Conservation (phyloP, 176 grass and related monocot species). For the Zoysia japonica region DNA sequence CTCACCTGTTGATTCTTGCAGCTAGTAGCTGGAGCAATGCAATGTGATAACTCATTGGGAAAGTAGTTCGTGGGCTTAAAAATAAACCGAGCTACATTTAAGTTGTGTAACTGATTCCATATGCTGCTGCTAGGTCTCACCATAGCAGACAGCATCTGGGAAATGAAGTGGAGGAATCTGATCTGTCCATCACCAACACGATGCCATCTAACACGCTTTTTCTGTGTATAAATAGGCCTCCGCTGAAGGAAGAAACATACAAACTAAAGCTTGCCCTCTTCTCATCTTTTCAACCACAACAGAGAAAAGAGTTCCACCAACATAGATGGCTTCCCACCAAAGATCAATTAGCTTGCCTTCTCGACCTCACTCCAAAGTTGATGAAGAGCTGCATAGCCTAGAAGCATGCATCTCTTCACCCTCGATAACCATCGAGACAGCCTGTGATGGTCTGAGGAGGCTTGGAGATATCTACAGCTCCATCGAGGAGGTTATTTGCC, state of each 20-base stretch:
- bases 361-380: constrained; percentile 38
- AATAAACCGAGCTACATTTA: not conserved
- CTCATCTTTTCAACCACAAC: constrained; percentile 23
- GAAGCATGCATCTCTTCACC: constrained; percentile 37
- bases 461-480: constrained; percentile 44
- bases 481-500: constrained; percentile 47
- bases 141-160: constrained; percentile 27
- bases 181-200: constrained; percentile 5
- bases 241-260: constrained; percentile 22
- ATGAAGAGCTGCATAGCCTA: constrained; percentile 50
- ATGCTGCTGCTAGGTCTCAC: constrained; percentile 27
- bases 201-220: constrained; percentile 16
- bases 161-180: constrained; percentile 11
- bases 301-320: constrained; percentile 24
- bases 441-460: constrained; percentile 44
- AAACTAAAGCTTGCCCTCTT: constrained; percentile 23
- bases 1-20: constrained; percentile 40
- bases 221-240: constrained; percentile 48
- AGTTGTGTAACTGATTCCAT: constrained; percentile 24
- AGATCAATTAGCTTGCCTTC: constrained; percentile 55
- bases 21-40: constrained; percentile 35
- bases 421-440: constrained; percentile 23
- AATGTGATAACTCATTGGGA: constrained; percentile 22
- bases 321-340: constrained; percentile 47
- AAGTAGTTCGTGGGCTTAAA: not conserved